Evolutionary conservation across 2,329 filamentous ascomycete genomes (phyloP), one percentile per base, ranked within the genome.

Genomic region (Arthrobotrys iridis): DNA sequence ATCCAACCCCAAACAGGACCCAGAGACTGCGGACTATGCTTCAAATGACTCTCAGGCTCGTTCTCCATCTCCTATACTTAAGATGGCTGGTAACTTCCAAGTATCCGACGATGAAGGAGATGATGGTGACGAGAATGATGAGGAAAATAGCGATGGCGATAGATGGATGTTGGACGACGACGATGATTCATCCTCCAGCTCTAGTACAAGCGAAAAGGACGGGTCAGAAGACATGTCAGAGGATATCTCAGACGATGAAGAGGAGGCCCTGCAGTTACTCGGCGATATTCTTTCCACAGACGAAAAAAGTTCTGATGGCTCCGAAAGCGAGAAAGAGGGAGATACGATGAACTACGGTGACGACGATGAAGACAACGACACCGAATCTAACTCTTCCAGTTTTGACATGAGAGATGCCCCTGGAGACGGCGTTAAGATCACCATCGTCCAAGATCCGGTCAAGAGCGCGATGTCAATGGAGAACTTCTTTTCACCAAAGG

Each of bases 381-480:
- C 66, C 11, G 70, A 62, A 48, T 64, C 43, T 3, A 13, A 48
- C 22, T 15, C 33, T 10, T 35, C 57, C 4, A 15, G 43, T 4
- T 76, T 77, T 15, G 65, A 72, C 5, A 63, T 55, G 52, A 3
- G 26, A 64, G 13, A 45, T 41, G 18, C 65, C 13, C 4, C 15
- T 45, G 3, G 48, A 63, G 4, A 50, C 63, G 2, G 46, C 5
- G 11, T 33, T 8, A 30, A 64, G 33, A 45, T 37, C 7, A 30
- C 48, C 10, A 43, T 46, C 18, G 58, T 50, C 30, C 40, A 63
- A 22, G 68, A 67, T 20, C 41, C 71, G 0, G 71, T 75, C 24
- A 75, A 75, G 57, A 75, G 50, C 18, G 71, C 71, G 13, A 75
- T 75, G 71, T 75, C 71, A 11, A 75, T 75, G 71, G 71, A 75